Base-by-base conservation (phyloP, 371 early-diverging fungal species). In the Mucor irregularis region DNA sequence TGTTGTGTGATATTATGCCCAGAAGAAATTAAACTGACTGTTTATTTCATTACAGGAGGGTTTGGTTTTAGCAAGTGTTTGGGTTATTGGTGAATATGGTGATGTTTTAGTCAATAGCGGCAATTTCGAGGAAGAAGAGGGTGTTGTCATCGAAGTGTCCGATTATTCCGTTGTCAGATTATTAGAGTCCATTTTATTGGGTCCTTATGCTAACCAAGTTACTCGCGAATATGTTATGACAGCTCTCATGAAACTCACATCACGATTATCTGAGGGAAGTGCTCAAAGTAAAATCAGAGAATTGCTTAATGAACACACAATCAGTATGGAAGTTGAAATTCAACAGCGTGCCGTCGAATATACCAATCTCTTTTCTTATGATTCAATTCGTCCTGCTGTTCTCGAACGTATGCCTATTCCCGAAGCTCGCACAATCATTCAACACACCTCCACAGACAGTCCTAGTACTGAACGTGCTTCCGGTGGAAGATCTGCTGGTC, bases 1-100 rank as follows among this genome's bases (percentile, higher is more conserved):
- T 17, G n/a, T n/a, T n/a, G n/a, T n/a, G n/a, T n/a, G n/a, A n/a
- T n/a, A n/a, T n/a, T n/a, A n/a, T n/a, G n/a, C n/a, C 2, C 11
- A 21, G 19, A 22, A 7, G 14, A 0, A 13, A 8, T 8, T 14
- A 14, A 8, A 37, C 10, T 19, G 16, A 14, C 2, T 4, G 4
- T 54, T 16, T 21, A 40, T 29, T 13, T 14, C 13, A 29, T 26
- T 26, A 43, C 37, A 95, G 76, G 95, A 96, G 67, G 92, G 91
- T 5, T 80, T 98, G 42, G 88, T 95, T n/a, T 77, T 94, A 60
- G 93, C 93, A 29, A 90, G 89, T 49, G 87, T 92, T 5, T 98
- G 99, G 99, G 83, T 88, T 35, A 85, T 97, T 67, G 99, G 99
- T 49, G 99, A 98, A 73, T 98, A 86, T 69, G 98, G 96, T 25